Evolutionary conservation across 164 flowering plant genomes (phyloP).

Genomic region (Nelumbo lutea): DNA sequence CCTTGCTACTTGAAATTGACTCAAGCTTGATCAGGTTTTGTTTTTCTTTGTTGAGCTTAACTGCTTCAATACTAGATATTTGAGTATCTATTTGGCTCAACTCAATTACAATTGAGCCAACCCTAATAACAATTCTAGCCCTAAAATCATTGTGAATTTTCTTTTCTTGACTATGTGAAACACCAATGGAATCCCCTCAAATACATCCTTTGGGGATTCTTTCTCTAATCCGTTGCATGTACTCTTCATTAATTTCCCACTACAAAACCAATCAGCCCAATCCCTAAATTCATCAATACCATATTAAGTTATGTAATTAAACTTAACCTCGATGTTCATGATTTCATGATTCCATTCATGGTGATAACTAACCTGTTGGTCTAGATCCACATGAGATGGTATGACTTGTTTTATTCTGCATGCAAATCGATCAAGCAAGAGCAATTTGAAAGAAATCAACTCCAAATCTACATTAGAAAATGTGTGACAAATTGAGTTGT

Average conservation of each 20-base stretch:
- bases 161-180: constrained; percentile 32
- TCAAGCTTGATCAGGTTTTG: too few species aligned
- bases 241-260: constrained; percentile 62
- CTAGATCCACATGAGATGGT: constrained; percentile 15
- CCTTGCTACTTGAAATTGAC: too few species aligned
- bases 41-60: too few species aligned
- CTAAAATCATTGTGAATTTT: constrained; percentile 46
- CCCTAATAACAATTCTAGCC: constrained; percentile 57
- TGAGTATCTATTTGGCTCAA: too few species aligned
- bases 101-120: too few species aligned
- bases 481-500: too few species aligned
- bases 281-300: constrained; percentile 55
- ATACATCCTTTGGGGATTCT: constrained; percentile 25
- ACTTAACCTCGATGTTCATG: constrained; percentile 81
- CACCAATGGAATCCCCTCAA: constrained; percentile 39
- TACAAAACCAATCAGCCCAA: constrained; percentile 74
- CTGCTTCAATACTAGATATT: too few species aligned
- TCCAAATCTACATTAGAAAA: too few species aligned
- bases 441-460: too few species aligned
- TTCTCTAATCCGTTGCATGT: constrained; percentile 42
- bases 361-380: constrained; percentile 71
- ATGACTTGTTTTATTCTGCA: too few species aligned
- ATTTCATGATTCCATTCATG: constrained; percentile 90
- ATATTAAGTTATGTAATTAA: constrained; percentile 45
- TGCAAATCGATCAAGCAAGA: too few species aligned